Conservation (phyloP, 208 protist genomes). For the Wallacemonas sp. region DNA sequence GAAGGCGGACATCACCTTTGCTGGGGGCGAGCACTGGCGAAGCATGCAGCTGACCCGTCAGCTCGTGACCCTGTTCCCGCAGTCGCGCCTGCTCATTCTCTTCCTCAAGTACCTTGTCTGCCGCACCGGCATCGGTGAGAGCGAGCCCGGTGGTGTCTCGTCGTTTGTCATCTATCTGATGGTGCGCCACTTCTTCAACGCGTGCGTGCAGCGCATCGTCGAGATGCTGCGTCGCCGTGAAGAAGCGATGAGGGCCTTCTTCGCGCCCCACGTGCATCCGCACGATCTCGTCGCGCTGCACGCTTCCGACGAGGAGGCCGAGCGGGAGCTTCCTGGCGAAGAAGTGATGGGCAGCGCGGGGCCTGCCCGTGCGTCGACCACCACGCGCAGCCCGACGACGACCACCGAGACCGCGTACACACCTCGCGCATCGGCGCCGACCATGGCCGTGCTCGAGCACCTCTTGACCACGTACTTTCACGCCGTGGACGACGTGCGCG, state of each 20-base stretch:
- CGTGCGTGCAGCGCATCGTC: slow-evolving; percentile 42
- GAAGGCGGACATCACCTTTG: slow-evolving; percentile 83
- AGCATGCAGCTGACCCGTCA: slow-evolving; percentile 80
- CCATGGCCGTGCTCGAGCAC: slow-evolving; percentile 27
- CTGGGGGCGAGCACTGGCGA: slow-evolving; percentile 84
- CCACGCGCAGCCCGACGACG: background rate
- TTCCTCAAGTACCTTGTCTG: slow-evolving; percentile 85
- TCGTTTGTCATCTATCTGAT: slow-evolving; percentile 89
- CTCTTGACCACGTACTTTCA: slow-evolving; percentile 33
- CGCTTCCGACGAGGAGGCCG: slow-evolving; percentile 18
- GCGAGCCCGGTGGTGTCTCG: slow-evolving; percentile 69
- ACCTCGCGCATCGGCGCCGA: slow-evolving; percentile 11
- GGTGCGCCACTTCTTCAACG: slow-evolving; percentile 85
- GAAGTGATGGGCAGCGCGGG: background rate
- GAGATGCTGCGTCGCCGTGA: slow-evolving; percentile 35
- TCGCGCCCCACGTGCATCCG: slow-evolving; percentile 5
- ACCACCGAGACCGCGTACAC: background rate
- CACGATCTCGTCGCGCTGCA: background rate
- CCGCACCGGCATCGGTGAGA: slow-evolving; percentile 65
- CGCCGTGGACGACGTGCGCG: slow-evolving; percentile 1
- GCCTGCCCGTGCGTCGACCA: background rate
- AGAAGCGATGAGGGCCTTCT: slow-evolving; percentile 16
- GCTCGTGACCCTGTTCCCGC: slow-evolving; percentile 58
- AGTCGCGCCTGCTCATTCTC: slow-evolving; percentile 70
- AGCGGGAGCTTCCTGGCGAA: no score